phyloP scores from a whole-genome alignment of 148 eudicot genomes.

The Vaccinium corymbosum region DNA sequence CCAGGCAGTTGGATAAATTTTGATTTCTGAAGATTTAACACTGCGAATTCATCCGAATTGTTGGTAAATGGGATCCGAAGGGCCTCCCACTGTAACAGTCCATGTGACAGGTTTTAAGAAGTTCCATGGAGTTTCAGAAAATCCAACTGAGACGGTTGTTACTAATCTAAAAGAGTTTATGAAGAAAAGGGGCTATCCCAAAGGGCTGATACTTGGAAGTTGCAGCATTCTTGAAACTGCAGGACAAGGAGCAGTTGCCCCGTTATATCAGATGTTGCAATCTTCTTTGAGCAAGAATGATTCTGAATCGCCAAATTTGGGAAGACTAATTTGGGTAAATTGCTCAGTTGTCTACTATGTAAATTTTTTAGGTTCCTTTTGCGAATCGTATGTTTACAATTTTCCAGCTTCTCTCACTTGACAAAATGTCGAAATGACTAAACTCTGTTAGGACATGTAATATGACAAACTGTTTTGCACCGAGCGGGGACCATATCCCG shows the following conservation, averaged over 20 bases:
- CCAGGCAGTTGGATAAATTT: conserved; percentile 34
- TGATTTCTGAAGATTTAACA: conserved; percentile 19
- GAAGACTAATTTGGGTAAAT: conserved; percentile 81
- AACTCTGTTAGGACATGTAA: background rate
- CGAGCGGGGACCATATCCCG: background rate
- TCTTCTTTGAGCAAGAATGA: conserved; percentile 44
- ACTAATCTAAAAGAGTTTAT: conserved; percentile 55
- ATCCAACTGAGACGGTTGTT: conserved; percentile 90
- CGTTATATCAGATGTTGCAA: conserved; percentile 79
- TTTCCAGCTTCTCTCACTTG: conserved; percentile 3
- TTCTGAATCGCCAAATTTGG: conserved; percentile 35
- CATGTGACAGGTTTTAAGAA: conserved; percentile 93
- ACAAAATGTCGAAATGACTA: background rate
- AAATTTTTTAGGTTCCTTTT: background rate
- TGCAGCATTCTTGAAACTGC: conserved; percentile 93
- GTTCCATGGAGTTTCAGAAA: conserved; percentile 92
- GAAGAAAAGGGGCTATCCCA: conserved; percentile 65
- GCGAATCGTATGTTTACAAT: background rate
- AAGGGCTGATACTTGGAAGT: conserved; percentile 79
- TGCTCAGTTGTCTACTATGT: conserved; percentile 3
- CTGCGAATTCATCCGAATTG: conserved; percentile 20
- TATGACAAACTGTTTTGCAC: background rate
- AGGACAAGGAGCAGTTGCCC: conserved; percentile 80
- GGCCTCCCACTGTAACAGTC: conserved; percentile 66
- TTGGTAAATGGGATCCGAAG: conserved; percentile 90